phyloP scores from a whole-genome alignment of 257 asterid species.

The Gentiana macrophylla region DNA sequence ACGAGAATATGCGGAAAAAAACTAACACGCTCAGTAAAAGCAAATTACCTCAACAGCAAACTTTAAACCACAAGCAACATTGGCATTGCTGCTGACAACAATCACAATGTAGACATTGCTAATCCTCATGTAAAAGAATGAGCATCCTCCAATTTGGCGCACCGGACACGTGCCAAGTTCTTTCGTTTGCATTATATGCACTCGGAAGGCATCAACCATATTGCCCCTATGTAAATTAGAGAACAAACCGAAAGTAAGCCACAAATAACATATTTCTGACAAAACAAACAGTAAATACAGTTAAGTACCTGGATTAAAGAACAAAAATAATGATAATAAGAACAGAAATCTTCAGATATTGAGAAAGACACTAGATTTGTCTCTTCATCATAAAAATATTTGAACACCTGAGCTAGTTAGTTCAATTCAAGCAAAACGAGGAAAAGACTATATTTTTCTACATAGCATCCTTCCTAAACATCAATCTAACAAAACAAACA shows the following conservation, averaged over 20 bases:
- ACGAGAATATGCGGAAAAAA: not conserved
- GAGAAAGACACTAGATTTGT: not conserved
- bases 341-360: too few relatives aligned
- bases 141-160: constrained; percentile 98
- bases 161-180: constrained; percentile 99
- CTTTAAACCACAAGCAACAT: constrained; percentile 97
- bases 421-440: too few relatives aligned
- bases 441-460: too few relatives aligned
- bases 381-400: too few relatives aligned
- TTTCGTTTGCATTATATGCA: constrained; percentile 97
- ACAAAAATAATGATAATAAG: not conserved
- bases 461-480: too few relatives aligned
- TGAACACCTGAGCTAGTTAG: too few relatives aligned
- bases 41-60: constrained; percentile 91
- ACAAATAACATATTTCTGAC: too few relatives aligned
- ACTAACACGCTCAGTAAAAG: constrained; percentile 7
- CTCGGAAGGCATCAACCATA: constrained; percentile 99
- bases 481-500: too few relatives aligned
- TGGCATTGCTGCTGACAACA: constrained; percentile 98
- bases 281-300: too few relatives aligned
- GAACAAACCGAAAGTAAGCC: not conserved
- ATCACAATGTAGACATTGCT: constrained; percentile 97
- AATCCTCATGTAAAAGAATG: constrained; percentile 97
- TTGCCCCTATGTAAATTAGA: constrained; percentile 61
- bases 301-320: not conserved